These are phyloP conservation scores for Phytophthora melonis DNA, from an alignment of 352 stramenopile species.

Conservation along the genomic window DNA sequence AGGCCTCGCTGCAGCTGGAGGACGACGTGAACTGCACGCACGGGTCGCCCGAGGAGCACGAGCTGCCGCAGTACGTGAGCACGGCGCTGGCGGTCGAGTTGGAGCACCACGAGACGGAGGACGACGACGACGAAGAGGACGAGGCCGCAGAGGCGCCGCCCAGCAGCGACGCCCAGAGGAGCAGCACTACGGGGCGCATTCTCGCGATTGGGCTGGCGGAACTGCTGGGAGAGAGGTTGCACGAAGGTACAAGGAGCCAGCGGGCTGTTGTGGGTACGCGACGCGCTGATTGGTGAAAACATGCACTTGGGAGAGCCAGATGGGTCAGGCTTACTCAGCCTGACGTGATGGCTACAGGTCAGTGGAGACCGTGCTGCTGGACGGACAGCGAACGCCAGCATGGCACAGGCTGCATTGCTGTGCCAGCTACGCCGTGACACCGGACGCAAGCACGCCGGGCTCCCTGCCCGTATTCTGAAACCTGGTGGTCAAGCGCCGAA, in stretches of 20 bases:
- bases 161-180: conserved; percentile 17
- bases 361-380: neutral
- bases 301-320: neutral
- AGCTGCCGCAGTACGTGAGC: conserved; percentile 60
- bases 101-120: conserved; percentile 53
- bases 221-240: conserved; percentile 16
- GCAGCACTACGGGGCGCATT: conserved; percentile 22
- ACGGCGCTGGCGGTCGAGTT: conserved; percentile 48
- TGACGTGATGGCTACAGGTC: neutral
- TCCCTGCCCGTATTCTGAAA: neutral
- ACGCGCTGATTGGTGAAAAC: neutral
- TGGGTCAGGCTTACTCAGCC: neutral
- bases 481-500: neutral
- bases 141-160: conserved; percentile 21
- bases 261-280: neutral
- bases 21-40: conserved; percentile 69
- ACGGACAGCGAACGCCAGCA: too few species aligned
- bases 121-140: conserved; percentile 37
- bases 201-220: conserved; percentile 4
- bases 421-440: neutral
- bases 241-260: conserved; percentile 35
- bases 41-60: conserved; percentile 48
- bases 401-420: too few species aligned
- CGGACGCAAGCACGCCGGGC: neutral
- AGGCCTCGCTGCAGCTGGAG: conserved; percentile 55